Evolutionary conservation across 805 yeast species (phyloP).

Genomic region (Saturnispora zaruensis): DNA sequence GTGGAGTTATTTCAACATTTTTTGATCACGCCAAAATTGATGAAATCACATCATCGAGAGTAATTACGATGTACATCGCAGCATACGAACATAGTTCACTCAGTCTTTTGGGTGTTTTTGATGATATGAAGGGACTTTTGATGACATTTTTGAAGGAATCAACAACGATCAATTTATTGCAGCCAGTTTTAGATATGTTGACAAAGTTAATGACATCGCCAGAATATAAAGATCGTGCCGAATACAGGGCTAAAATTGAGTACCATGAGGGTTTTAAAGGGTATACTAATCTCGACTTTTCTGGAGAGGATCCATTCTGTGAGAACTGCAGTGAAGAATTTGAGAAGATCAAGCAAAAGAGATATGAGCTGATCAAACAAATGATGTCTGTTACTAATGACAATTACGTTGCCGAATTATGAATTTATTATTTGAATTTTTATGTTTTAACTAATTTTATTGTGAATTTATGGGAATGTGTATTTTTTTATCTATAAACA

Average conservation of each 20-base stretch:
- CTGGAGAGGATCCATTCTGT: constrained; percentile 11
- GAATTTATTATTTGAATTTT: background rate
- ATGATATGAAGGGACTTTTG: constrained; percentile 14
- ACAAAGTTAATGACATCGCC: constrained; percentile 24
- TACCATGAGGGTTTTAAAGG: constrained; percentile 22
- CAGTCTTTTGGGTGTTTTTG: constrained; percentile 18
- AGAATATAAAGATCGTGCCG: constrained; percentile 23
- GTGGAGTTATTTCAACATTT: constrained; percentile 15
- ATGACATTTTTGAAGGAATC: constrained; percentile 20
- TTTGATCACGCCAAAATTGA: constrained; percentile 19
- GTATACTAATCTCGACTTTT: constrained; percentile 14
- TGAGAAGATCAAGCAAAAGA: background rate
- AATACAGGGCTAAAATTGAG: constrained; percentile 14
- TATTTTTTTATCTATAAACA: background rate
- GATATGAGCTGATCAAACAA: background rate
- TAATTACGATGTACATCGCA: constrained; percentile 17
- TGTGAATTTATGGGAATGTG: background rate
- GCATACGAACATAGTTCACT: constrained; percentile 11
- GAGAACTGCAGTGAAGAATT: background rate
- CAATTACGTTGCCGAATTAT: constrained; percentile 17
- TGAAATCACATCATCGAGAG: constrained; percentile 20
- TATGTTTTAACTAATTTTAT: background rate
- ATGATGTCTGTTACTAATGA: constrained; percentile 18
- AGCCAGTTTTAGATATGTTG: constrained; percentile 19
- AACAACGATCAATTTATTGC: constrained; percentile 19